A percentile compares a stretch with the other conserved stretches of the same genome.
These are phyloP conservation scores for Candida sithepensis DNA, from an alignment of 805 yeast species.

Conservation along the genomic window DNA sequence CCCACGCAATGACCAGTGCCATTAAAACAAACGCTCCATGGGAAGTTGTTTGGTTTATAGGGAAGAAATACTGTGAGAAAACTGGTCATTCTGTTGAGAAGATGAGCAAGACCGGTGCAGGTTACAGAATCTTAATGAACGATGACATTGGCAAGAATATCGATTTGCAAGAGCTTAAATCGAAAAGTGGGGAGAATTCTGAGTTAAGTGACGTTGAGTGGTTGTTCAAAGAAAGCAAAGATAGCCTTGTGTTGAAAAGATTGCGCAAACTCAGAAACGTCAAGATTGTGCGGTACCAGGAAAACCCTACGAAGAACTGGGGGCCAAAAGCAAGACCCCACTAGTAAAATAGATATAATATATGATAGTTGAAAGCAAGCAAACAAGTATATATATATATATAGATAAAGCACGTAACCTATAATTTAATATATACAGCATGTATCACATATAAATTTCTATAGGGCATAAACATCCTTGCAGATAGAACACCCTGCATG, in stretches of 20 bases:
- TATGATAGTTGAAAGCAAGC: no score
- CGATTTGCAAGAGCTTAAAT: conserved; percentile 28
- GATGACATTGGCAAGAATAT: conserved; percentile 33
- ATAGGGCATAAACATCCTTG: no score
- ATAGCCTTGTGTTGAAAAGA: conserved; percentile 52
- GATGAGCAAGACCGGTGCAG: conserved; percentile 50
- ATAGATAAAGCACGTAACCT: no score
- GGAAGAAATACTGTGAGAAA: conserved; percentile 56
- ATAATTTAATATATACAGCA: no score
- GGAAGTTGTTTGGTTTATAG: conserved; percentile 70
- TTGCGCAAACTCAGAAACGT: conserved; percentile 64
- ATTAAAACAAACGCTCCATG: conserved; percentile 90
- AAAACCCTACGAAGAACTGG: conserved; percentile 93
- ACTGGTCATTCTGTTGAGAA: conserved; percentile 39
- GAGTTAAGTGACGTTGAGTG: conserved; percentile 28
- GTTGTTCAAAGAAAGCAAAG: conserved; percentile 65
- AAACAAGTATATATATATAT: no score
- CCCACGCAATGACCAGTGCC: conserved; percentile 85
- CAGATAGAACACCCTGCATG: neutral
- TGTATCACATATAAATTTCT: no score
- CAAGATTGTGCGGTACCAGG: conserved; percentile 84
- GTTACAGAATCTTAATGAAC: conserved; percentile 52
- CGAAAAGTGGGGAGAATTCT: conserved; percentile 19
- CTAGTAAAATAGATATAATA: conserved; percentile 6
- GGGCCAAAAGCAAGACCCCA: conserved; percentile 83